Evolutionary conservation across 1,139 yeast genomes (phyloP).

Genomic region (Suhomyces anneliseae): DNA sequence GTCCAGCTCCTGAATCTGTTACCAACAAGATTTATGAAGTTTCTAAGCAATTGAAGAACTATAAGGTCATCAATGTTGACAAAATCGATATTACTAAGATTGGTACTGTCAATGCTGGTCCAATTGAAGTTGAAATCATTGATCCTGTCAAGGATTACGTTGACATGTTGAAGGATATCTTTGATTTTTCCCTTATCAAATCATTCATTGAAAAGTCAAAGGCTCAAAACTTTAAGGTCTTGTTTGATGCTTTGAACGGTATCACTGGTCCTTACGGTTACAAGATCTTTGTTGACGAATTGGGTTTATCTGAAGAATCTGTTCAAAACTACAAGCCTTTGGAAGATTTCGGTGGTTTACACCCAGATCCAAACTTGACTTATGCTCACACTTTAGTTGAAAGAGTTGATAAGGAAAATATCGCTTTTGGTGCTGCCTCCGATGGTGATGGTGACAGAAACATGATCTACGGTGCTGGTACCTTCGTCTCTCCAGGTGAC

Average conservation of each 20-base stretch:
- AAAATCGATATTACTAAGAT: conserved; percentile 58
- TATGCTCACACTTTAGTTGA: conserved; percentile 88
- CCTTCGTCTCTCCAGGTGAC: conserved; percentile 98
- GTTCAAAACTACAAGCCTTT: conserved; percentile 78
- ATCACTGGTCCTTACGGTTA: conserved; percentile 97
- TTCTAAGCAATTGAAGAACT: conserved; percentile 58
- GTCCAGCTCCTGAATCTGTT: conserved; percentile 98
- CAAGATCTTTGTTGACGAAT: conserved; percentile 78
- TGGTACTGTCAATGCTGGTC: conserved; percentile 55
- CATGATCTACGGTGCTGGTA: conserved; percentile 95
- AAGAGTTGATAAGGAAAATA: conserved; percentile 72
- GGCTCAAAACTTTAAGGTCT: conserved; percentile 58
- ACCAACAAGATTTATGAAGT: conserved; percentile 82
- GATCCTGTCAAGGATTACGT: conserved; percentile 82
- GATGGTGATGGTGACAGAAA: conserved; percentile 99
- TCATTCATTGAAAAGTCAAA: conserved; percentile 53
- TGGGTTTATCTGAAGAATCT: conserved; percentile 68
- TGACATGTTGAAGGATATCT: conserved; percentile 75
- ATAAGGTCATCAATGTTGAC: conserved; percentile 60
- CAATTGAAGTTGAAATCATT: conserved; percentile 65
- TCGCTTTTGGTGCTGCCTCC: conserved; percentile 96
- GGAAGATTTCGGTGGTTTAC: conserved; percentile 95
- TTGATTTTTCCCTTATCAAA: conserved; percentile 83
- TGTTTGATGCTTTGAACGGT: conserved; percentile 92
- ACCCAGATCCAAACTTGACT: conserved; percentile 96